A percentile compares a stretch with the other conserved stretches of the same genome.
Conservation (phyloP, 495 filamentous ascomycete species). For the Alectoria sarmentosa region DNA sequence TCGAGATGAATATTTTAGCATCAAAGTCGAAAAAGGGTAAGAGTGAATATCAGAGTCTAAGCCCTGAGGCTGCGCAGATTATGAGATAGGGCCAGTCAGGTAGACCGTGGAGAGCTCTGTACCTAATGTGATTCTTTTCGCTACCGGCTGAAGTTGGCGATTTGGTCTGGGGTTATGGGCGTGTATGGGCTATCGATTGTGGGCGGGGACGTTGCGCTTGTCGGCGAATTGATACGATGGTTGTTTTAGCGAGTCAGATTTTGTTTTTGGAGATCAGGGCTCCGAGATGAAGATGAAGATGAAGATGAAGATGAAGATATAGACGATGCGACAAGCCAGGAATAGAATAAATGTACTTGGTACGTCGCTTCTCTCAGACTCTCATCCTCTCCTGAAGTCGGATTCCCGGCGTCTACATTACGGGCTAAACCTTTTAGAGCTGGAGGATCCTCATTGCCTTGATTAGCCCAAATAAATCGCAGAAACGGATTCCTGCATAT, state of each 20-base stretch:
- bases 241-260: neutral
- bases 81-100: slow-evolving; percentile 1
- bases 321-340: neutral
- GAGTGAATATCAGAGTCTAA: slow-evolving; percentile 7
- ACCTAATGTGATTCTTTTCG: slow-evolving; percentile 1
- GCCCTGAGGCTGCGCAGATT: slow-evolving; percentile 22
- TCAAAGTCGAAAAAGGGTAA: neutral
- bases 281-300: neutral
- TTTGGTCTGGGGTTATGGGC: slow-evolving; percentile 1
- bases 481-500: no score
- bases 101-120: no score
- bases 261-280: neutral
- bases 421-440: neutral
- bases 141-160: slow-evolving; percentile 1
- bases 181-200: slow-evolving; percentile 12
- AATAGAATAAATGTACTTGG: neutral
- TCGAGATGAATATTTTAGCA: slow-evolving; percentile 4
- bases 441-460: neutral
- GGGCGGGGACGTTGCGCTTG: slow-evolving; percentile 14
- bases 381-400: neutral
- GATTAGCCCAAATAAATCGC: no score
- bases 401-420: neutral
- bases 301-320: neutral
- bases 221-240: slow-evolving; percentile 1
- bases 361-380: neutral